Base-by-base conservation (phyloP, 2,329 filamentous ascomycete genomes). In the Verruconis gallopava region DNA sequence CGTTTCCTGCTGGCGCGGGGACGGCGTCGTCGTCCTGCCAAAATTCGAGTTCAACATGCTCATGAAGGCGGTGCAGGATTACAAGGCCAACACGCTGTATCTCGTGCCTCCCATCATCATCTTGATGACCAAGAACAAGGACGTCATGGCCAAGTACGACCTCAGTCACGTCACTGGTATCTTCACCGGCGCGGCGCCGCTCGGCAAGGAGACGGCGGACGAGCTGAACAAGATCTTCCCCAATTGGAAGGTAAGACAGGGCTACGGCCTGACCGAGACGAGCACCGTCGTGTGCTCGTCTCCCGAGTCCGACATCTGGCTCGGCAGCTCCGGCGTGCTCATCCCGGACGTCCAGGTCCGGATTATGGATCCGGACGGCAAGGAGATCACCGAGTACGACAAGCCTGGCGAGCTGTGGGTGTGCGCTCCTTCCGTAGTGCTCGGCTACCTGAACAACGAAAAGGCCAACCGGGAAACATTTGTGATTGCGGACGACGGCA, bases 391-490 rank as follows among this genome's bases (percentile, higher is more conserved):
- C 0, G 71, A 65, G 5, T 77, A 82, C 50, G 75, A 89, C 47
- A 74, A 77, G 36, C 82, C 80, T 0, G 88, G 88, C 25, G 88
- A 95, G 59, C 71, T 95, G 12, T 69, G 84, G 14, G 73, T 93
- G 17, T 82, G 85, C 55, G 76, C 75, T 0, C 86, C 85, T 0
- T 78, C 79, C 1, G 74, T 93, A 1, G 77, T 82, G 0, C 61
- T 94, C 0, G 88, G 88, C 1, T 95, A 95, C 51, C 64, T 93
- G 41, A 81, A 93, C 62, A 93, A 94, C 54, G 77, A 82, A 35
- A 79, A 82, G 53, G 85, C 88, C 3, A 93, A 79, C 15, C 68
- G 72, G 40, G 85, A 93, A 56, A 91, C 86, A 0, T 95, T 85
- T 53, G 68, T 77, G 1, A 78, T 86, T 49, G 68, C 69, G n/a